Conservation (phyloP, 352 stramenopile species). For the Pythium insidiosum region DNA sequence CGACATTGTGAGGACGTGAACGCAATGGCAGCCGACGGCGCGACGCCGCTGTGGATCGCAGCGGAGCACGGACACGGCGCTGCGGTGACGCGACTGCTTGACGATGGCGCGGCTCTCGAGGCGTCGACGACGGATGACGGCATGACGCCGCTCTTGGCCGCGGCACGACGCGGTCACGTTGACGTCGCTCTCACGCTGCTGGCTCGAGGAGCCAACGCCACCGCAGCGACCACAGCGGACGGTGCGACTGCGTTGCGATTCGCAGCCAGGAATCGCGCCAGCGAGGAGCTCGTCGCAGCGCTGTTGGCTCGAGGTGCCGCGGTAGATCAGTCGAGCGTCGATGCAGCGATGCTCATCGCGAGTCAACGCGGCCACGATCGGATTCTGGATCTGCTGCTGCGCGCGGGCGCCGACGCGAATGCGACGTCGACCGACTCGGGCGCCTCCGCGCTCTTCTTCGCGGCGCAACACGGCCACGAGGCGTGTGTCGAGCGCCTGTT, state of each 20-base stretch:
- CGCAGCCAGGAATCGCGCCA: constrained; percentile 66
- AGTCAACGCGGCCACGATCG: constrained; percentile 53
- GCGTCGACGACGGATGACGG: constrained; percentile 1
- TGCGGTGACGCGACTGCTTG: constrained; percentile 48
- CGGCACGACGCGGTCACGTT: constrained; percentile 11
- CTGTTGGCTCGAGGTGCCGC: constrained; percentile 28
- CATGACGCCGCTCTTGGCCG: constrained; percentile 9
- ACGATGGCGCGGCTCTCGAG: constrained; percentile 2
- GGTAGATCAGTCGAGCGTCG: constrained; percentile 44
- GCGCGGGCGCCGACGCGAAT: not conserved
- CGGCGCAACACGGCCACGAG: too few species aligned
- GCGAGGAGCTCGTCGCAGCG: constrained; percentile 70
- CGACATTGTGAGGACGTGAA: constrained; percentile 12
- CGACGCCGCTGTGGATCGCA: constrained; percentile 84
- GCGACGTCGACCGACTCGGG: constrained; percentile 3
- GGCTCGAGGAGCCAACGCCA: constrained; percentile 2
- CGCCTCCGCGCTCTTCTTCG: too few species aligned
- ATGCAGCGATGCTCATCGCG: constrained; percentile 83
- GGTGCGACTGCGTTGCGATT: constrained; percentile 5
- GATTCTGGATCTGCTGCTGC: constrained; percentile 22
- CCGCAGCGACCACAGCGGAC: not conserved
- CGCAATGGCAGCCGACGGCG: constrained; percentile 28
- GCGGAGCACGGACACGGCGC: constrained; percentile 72
- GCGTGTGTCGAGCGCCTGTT: too few species aligned
- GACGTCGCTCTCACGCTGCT: constrained; percentile 46